Evolutionary conservation across 2,329 filamentous ascomycete species (phyloP).

Genomic region (Laburnicola sp.): DNA sequence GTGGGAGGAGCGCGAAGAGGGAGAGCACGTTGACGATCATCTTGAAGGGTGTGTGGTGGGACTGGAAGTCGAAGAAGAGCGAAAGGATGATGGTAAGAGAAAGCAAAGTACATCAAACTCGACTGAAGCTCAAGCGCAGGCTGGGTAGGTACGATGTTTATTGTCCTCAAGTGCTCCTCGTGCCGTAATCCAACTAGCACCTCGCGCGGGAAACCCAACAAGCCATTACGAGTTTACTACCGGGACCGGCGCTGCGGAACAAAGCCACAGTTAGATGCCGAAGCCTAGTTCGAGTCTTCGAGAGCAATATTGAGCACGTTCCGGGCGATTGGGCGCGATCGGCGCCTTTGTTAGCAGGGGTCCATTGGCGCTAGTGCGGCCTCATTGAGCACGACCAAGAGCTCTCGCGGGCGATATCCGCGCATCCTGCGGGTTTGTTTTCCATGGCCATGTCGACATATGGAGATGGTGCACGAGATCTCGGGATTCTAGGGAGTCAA

Average conservation of each 20-base stretch:
- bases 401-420: too few relatives aligned
- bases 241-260: background rate
- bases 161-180: slow-evolving; percentile 24
- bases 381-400: background rate
- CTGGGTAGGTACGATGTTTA: slow-evolving; percentile 35
- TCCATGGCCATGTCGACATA: background rate
- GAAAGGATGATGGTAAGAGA: background rate
- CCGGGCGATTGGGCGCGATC: slow-evolving; percentile 3
- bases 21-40: slow-evolving; percentile 42
- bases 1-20: slow-evolving; percentile 48
- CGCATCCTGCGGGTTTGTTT: background rate
- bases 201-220: slow-evolving; percentile 29
- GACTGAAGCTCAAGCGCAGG: slow-evolving; percentile 5
- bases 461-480: background rate
- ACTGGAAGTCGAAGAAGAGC: background rate
- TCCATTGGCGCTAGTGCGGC: slow-evolving; percentile 1
- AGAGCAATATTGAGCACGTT: slow-evolving; percentile 10
- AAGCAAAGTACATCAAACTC: background rate
- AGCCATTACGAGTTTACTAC: slow-evolving; percentile 23
- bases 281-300: background rate
- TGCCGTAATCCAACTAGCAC: slow-evolving; percentile 31
- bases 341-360: background rate
- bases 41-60: slow-evolving; percentile 12
- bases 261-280: background rate
- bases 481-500: slow-evolving; percentile 11